phyloP scores from a whole-genome alignment of 169 alveolate genomes.

The Nephromyces sp. region DNA sequence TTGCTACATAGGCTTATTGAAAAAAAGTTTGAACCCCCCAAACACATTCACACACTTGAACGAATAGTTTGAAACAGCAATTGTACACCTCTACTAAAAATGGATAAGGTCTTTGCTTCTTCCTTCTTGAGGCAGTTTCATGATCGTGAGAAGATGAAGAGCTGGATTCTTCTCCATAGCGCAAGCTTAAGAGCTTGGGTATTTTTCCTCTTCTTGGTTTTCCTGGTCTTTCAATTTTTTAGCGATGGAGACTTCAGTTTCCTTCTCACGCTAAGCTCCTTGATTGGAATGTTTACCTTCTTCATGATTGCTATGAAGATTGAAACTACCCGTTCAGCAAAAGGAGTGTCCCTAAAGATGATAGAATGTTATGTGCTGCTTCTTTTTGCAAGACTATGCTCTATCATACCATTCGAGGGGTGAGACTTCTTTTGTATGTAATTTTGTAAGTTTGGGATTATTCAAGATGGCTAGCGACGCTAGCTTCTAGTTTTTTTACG shows the following conservation, averaged over 20 bases:
- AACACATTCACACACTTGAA: too few relatives aligned
- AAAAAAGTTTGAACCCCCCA: too few relatives aligned
- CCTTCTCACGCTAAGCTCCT: constrained; percentile 75
- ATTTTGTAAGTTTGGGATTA: too few relatives aligned
- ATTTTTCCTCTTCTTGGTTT: constrained; percentile 44
- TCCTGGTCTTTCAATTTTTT: constrained; percentile 57
- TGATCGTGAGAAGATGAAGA: constrained; percentile 1
- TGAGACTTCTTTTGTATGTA: constrained; percentile 27
- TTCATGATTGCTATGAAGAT: constrained; percentile 70
- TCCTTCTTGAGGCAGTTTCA: too few relatives aligned
- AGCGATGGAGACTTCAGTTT: constrained; percentile 88
- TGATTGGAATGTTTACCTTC: constrained; percentile 72
- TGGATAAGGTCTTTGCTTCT: too few relatives aligned
- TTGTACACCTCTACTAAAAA: too few relatives aligned
- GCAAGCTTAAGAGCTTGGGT: constrained; percentile 30
- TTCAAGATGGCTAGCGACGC: too few relatives aligned
- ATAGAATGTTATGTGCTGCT: constrained; percentile 70
- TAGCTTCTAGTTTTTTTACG: too few relatives aligned
- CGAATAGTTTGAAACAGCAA: too few relatives aligned
- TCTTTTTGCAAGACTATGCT: constrained; percentile 62
- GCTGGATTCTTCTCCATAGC: neutral
- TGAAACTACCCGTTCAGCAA: constrained; percentile 61
- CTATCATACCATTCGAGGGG: constrained; percentile 84
- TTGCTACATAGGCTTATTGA: too few relatives aligned
- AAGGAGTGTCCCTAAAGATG: constrained; percentile 80